Evolutionary conservation across 2,329 filamentous ascomycete species (phyloP).

Genomic region (Eutypa lata): DNA sequence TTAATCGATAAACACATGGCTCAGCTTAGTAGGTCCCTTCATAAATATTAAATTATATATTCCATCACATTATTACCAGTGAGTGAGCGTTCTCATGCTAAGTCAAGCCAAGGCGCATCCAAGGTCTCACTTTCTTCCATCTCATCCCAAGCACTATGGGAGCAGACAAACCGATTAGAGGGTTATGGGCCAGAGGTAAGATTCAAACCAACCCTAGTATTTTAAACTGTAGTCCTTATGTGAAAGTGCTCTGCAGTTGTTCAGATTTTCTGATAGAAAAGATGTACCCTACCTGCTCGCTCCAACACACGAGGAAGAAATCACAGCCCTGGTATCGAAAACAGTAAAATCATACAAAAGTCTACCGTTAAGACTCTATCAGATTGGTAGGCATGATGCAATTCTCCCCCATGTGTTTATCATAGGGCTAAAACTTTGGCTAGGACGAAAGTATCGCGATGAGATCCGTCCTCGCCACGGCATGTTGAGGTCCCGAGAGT

Average conservation of each 20-base stretch:
- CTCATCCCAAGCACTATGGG: conserved; percentile 82
- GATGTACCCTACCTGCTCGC: conserved; percentile 72
- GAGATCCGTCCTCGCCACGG: conserved; percentile 87
- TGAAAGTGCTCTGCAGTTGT: conserved; percentile 56
- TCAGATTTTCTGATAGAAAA: conserved; percentile 77
- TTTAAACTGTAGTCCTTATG: conserved; percentile 1
- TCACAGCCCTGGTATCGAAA: conserved; percentile 74
- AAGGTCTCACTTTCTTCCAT: conserved; percentile 76
- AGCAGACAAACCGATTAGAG: conserved; percentile 75
- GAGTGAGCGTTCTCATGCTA: conserved; percentile 3
- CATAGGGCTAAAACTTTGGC: conserved; percentile 3
- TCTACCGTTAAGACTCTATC: conserved; percentile 82
- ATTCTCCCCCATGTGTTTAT: background rate
- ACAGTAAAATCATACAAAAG: conserved; percentile 80
- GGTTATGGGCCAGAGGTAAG: conserved; percentile 68
- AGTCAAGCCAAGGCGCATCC: conserved; percentile 19
- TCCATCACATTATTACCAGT: too few relatives aligned
- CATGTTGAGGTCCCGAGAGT: conserved; percentile 82
- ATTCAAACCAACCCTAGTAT: background rate
- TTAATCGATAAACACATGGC: conserved; percentile 90
- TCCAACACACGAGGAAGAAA: conserved; percentile 96
- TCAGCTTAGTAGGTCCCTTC: conserved; percentile 53
- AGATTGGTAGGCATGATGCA: conserved; percentile 65
- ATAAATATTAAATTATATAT: background rate
- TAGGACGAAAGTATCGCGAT: conserved; percentile 90